phyloP scores from a whole-genome alignment of 2,329 filamentous ascomycete species.

The Dactylellina sp. region DNA sequence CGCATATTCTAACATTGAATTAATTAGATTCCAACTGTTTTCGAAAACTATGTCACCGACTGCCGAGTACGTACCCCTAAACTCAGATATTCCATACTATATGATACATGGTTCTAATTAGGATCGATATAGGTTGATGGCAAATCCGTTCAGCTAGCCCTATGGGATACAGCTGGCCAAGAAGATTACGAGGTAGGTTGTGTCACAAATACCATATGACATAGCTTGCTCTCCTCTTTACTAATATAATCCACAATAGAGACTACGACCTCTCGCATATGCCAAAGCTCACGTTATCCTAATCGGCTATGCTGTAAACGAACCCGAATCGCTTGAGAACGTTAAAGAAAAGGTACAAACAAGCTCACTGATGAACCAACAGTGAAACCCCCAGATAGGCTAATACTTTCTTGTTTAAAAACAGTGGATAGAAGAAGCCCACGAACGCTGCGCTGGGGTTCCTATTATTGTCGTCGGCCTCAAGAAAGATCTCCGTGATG shows the following conservation, averaged over 20 bases:
- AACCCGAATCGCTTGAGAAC: constrained; percentile 95
- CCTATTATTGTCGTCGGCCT: constrained; percentile 96
- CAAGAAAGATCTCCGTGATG: constrained; percentile 96
- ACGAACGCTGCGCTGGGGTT: constrained; percentile 88
- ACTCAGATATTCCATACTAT: too few relatives aligned
- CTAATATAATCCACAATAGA: constrained; percentile 61
- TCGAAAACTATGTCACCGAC: constrained; percentile 99
- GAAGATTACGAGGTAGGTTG: constrained; percentile 85
- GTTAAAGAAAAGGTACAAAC: constrained; percentile 89
- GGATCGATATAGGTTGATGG: constrained; percentile 72
- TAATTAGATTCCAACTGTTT: constrained; percentile 88
- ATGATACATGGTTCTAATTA: not conserved
- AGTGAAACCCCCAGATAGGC: not conserved
- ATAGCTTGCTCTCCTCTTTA: too few relatives aligned
- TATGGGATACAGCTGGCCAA: constrained; percentile 99
- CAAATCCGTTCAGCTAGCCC: constrained; percentile 95
- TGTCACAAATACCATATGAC: not conserved
- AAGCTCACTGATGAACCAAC: constrained; percentile 8
- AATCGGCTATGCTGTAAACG: constrained; percentile 94
- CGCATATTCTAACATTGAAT: constrained; percentile 50
- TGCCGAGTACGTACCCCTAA: constrained; percentile 76
- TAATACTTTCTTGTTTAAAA: constrained; percentile 26
- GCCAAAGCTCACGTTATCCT: constrained; percentile 97
- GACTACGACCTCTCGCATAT: constrained; percentile 92
- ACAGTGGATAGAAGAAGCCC: constrained; percentile 95